These are phyloP conservation scores for Nyssa sinensis DNA, from an alignment of 148 eudicot genomes.

Conservation along the genomic window DNA sequence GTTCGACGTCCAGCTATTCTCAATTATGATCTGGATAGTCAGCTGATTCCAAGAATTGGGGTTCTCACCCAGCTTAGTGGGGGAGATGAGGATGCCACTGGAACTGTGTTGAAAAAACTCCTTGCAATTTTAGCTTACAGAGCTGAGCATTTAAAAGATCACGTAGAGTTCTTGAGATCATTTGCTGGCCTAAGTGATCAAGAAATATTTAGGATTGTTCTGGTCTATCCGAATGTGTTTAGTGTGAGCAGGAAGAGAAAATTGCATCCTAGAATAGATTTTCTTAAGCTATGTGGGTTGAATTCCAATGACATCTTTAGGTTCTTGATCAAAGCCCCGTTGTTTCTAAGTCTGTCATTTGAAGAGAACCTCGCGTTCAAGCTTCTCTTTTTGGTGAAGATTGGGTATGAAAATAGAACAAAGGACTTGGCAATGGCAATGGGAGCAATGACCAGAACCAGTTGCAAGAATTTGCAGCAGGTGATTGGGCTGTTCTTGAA, in stretches of 20 bases:
- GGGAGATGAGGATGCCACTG: slow-evolving; percentile 56
- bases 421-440: slow-evolving; percentile 83
- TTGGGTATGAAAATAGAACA: slow-evolving; percentile 70
- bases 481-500: slow-evolving; percentile 68
- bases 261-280: slow-evolving; percentile 69
- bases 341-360: slow-evolving; percentile 76
- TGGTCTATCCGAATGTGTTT: slow-evolving; percentile 71
- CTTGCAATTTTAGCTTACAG: slow-evolving; percentile 69
- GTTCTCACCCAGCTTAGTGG: slow-evolving; percentile 66
- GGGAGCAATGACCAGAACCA: slow-evolving; percentile 86
- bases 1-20: slow-evolving; percentile 64
- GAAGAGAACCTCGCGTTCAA: slow-evolving; percentile 71
- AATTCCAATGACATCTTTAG: slow-evolving; percentile 65
- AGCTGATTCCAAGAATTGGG: slow-evolving; percentile 65
- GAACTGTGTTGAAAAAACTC: slow-evolving; percentile 54
- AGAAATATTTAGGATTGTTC: slow-evolving; percentile 72
- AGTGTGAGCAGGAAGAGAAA: slow-evolving; percentile 80
- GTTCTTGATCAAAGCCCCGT: slow-evolving; percentile 67
- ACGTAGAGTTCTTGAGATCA: slow-evolving; percentile 72
- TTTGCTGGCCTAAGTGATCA: slow-evolving; percentile 66
- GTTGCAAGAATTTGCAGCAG: slow-evolving; percentile 74
- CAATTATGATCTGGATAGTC: slow-evolving; percentile 73
- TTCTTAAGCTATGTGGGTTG: slow-evolving; percentile 81
- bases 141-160: slow-evolving; percentile 63
- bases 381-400: slow-evolving; percentile 66